Base-by-base conservation (phyloP, 2,329 filamentous ascomycete species). In the Didymella pinodella region DNA sequence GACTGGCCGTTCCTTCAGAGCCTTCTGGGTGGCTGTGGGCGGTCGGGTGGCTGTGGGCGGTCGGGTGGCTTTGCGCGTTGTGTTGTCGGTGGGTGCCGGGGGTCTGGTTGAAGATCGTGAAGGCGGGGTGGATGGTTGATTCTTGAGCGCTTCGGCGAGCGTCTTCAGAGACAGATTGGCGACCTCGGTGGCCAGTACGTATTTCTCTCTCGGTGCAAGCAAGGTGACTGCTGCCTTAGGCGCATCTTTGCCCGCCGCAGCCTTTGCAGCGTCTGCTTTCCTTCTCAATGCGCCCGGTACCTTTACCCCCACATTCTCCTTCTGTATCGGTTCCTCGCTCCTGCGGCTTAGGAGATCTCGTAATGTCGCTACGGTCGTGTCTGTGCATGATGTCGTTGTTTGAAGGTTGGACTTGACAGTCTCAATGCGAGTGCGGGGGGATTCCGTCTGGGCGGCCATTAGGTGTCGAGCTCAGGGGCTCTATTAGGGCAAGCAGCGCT, bases 111-210 rank as follows among this genome's bases (percentile, higher is more conserved):
- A 54, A 22, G 63, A 26, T 51, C 61, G 65, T 10, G 64, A 32
- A 2, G 58, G 12, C 50, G 62, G 54, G 7, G 48, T 34, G 26
- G 62, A 59, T 8, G 65, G 72, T 2, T 77, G 61, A 2, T 79
- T 75, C 71, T 88, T 92, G 20, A 87, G 81, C 0, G 87, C 87
- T 55, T 90, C 87, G n/a, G 84, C 83, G 3, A 94, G 82, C 10
- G 85, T 82, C 69, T 90, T 92, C 38, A 93, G 81, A 1, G 88
- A 83, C 7, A 82, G 80, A 72, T 93, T 94, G 68, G 92, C 86
- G 34, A 92, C 82, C 61, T 92, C 86, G 0, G 90, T 92, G 12
- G 90, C 90, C 34, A 93, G 78, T 44, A 85, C 81, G 49, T 87
- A 87, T 73, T 84, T 86, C 57, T 92, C 89, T 66, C 84, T 86